These are phyloP conservation scores for Lithohypha guttulata DNA, from an alignment of 2,329 filamentous ascomycete species.

Conservation along the genomic window DNA sequence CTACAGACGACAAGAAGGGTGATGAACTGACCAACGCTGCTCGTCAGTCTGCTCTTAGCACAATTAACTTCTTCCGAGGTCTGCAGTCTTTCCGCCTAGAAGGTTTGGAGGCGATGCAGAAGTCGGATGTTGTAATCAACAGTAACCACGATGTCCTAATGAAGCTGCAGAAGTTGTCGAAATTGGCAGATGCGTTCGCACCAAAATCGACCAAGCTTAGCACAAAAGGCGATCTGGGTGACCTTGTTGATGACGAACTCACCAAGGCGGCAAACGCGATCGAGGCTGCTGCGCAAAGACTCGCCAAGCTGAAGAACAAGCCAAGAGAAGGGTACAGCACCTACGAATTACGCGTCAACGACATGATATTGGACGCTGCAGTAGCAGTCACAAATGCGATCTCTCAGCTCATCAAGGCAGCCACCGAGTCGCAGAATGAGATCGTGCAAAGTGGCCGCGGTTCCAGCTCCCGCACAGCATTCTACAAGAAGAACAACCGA, in stretches of 20 bases:
- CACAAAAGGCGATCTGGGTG: conserved; percentile 64
- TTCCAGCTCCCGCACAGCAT: conserved; percentile 75
- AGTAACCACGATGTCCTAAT: conserved; percentile 94
- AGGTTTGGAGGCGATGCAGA: conserved; percentile 78
- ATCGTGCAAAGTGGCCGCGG: conserved; percentile 91
- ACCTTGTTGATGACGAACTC: conserved; percentile 84
- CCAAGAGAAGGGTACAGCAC: conserved; percentile 91
- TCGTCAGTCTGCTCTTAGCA: conserved; percentile 71
- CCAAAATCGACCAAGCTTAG: conserved; percentile 75
- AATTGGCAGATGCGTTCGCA: conserved; percentile 82
- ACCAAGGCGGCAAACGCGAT: conserved; percentile 92
- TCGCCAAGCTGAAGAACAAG: conserved; percentile 90
- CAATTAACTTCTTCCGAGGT: conserved; percentile 88
- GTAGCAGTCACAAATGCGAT: conserved; percentile 91
- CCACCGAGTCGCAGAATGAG: conserved; percentile 84
- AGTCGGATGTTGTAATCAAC: conserved; percentile 95
- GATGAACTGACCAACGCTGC: conserved; percentile 76
- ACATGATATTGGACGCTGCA: conserved; percentile 86
- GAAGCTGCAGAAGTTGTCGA: conserved; percentile 85
- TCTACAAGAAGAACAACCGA: conserved; percentile 99
- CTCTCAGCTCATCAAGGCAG: conserved; percentile 85
- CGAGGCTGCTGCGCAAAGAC: conserved; percentile 75
- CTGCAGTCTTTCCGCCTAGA: conserved; percentile 90
- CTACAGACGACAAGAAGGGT: conserved; percentile 88
- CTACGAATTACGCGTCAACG: conserved; percentile 92